Evolutionary conservation across 148 eudicot genomes (phyloP), one percentile per base, ranked within the genome.

Genomic region (Chenopodium formosanum): DNA sequence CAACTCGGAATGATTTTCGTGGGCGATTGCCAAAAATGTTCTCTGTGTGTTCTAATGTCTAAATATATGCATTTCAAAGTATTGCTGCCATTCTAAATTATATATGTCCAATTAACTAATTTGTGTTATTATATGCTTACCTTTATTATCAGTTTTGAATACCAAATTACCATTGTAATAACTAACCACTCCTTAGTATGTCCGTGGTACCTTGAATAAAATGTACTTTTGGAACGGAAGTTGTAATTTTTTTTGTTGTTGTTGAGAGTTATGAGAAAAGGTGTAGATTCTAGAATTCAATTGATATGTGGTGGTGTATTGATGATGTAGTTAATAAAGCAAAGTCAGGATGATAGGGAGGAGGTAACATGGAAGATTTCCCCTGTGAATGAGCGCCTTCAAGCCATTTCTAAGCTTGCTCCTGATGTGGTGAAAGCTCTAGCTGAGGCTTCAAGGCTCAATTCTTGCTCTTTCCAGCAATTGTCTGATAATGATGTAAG

Each of bases 281-380:
- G 52, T 32, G 44, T 20, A 40, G 48, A 4, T 69, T 22, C 44
- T 4, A 40, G 44, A 40, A 6, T 40, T 0, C 44, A 40, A 40
- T 50, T 50, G 73, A 73, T 46, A 70, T 83, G 37, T n/a, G 70
- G 82, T 75, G 81, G 27, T 75, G 37, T n/a, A 65, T 82, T 75
- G 81, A 19, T 75, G 73, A 79, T 76, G 71, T 84, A 96, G 99
- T 84, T 96, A 78, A 91, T 92, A 80, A 88, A 92, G 89, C 97
- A 90, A 83, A 96, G 98, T 87, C 99, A 96, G 86, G 98, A 96
- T 87, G 99, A 96, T 79, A 93, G 88, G 31, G 94, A 94, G 75
- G 97, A 91, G 87, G 89, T 96, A 78, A 91, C 98, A 77, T 96
- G 99, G 99, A 94, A 85, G 86, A 86, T 92, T 76, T 92, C 99